These are phyloP conservation scores for Leucocoprinus sp. DNA, from an alignment of 768 basidiomycete genomes.

Conservation along the genomic window DNA sequence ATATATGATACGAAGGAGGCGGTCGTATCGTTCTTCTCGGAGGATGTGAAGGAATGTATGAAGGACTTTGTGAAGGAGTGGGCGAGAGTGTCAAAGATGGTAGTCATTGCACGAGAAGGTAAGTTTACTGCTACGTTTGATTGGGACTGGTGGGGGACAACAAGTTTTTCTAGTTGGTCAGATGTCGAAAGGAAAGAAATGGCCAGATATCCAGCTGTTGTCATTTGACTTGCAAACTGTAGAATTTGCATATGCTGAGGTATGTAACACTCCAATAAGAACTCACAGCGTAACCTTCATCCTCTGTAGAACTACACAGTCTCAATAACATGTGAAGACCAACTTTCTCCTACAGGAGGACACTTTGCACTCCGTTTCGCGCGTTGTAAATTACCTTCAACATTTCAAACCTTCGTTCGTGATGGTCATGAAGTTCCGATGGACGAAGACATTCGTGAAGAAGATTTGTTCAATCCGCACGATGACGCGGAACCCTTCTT, in stretches of 20 bases:
- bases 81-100: slow-evolving; percentile 89
- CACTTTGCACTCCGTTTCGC: slow-evolving; percentile 72
- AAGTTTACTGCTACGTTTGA: slow-evolving; percentile 9
- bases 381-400: slow-evolving; percentile 24
- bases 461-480: slow-evolving; percentile 58
- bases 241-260: slow-evolving; percentile 75
- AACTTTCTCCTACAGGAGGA: slow-evolving; percentile 58
- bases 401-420: slow-evolving; percentile 9
- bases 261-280: slow-evolving; percentile 18
- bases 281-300: background rate
- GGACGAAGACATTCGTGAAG: slow-evolving; percentile 16
- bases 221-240: slow-evolving; percentile 91
- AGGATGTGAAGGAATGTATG: slow-evolving; percentile 82
- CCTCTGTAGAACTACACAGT: slow-evolving; percentile 70
- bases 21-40: slow-evolving; percentile 81
- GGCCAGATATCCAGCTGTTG: slow-evolving; percentile 71
- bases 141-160: background rate
- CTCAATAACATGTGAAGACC: slow-evolving; percentile 71
- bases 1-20: slow-evolving; percentile 86
- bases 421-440: slow-evolving; percentile 18
- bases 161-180: slow-evolving; percentile 53
- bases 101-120: slow-evolving; percentile 89
- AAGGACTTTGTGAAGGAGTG: slow-evolving; percentile 89
- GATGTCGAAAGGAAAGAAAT: slow-evolving; percentile 66
- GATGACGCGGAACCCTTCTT: slow-evolving; percentile 71